Evolutionary conservation across 345 rosid genomes (phyloP).

Genomic region (Linum tenue): DNA sequence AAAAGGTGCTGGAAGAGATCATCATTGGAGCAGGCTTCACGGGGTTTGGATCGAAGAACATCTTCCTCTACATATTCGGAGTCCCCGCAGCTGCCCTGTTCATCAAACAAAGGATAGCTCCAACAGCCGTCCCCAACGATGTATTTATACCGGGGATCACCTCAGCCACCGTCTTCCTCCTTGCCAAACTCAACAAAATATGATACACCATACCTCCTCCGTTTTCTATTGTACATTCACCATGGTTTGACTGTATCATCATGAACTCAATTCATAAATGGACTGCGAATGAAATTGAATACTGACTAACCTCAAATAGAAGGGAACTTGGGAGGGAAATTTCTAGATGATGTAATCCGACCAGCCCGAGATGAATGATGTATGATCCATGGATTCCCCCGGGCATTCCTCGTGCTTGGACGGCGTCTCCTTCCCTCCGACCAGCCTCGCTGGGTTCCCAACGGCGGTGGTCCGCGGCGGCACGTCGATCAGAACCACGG

Average conservation of each 20-base stretch:
- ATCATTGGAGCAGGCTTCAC: constrained; percentile 47
- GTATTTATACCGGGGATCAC: constrained; percentile 67
- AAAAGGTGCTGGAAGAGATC: constrained; percentile 46
- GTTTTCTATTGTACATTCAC: not conserved
- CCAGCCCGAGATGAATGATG: constrained; percentile 86
- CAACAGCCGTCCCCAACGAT: constrained; percentile 41
- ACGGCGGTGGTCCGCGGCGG: constrained; percentile 75
- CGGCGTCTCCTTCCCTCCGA: constrained; percentile 77
- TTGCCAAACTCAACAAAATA: constrained; percentile 61
- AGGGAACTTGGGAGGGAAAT: not conserved
- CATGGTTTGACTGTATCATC: not conserved
- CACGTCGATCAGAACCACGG: constrained; percentile 74
- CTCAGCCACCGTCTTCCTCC: constrained; percentile 65
- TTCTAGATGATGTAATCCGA: constrained; percentile 60
- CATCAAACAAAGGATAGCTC: constrained; percentile 46
- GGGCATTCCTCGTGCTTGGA: constrained; percentile 60
- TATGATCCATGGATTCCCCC: constrained; percentile 96
- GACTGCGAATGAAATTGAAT: not conserved
- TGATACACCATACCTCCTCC: constrained; percentile 15
- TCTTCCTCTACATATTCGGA: constrained; percentile 50
- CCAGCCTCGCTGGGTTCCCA: constrained; percentile 91
- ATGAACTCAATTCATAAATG: not conserved
- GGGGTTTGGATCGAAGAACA: constrained; percentile 63
- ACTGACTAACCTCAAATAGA: not conserved
- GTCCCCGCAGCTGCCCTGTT: constrained; percentile 47